Percentiles rank a stretch among this genome's conserved stretches.
Conservation (phyloP, 148 eudicot genomes). For the Camellia japonica region DNA sequence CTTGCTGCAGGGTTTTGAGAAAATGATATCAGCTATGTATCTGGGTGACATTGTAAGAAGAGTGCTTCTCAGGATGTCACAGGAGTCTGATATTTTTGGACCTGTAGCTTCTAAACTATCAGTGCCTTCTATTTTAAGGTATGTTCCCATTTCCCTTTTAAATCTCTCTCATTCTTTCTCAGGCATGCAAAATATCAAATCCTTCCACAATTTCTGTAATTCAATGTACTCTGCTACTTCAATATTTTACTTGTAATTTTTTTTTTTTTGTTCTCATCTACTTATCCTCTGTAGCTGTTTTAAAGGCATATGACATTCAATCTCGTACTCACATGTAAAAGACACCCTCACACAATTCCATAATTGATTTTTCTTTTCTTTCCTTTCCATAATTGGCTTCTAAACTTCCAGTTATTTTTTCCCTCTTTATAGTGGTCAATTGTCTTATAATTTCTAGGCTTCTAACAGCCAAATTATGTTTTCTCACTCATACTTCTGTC, state of each 20-base stretch:
- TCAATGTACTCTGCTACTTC: background rate
- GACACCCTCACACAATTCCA: background rate
- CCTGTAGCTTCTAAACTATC: conserved; percentile 46
- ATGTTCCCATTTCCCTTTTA: conserved; percentile 7
- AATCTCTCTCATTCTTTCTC: background rate
- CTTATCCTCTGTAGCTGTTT: background rate
- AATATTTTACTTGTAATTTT: background rate
- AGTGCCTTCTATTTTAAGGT: conserved; percentile 70
- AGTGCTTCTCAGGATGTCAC: conserved; percentile 70
- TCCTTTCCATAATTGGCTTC: background rate
- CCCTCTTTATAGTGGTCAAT: background rate
- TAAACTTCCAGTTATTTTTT: background rate
- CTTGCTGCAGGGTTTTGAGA: conserved; percentile 82
- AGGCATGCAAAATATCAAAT: background rate
- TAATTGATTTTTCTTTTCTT: background rate
- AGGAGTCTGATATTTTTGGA: conserved; percentile 76
- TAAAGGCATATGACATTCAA: background rate
- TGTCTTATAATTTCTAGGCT: background rate
- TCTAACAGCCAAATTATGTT: background rate
- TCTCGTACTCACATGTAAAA: background rate
- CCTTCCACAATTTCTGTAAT: background rate
- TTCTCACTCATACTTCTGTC: background rate
- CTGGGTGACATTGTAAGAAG: conserved; percentile 87
- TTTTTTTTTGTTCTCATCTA: background rate
- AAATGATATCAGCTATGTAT: conserved; percentile 98